Evolutionary conservation across 352 stramenopile species (phyloP).

Genomic region (Phytophthora pluvialis): DNA sequence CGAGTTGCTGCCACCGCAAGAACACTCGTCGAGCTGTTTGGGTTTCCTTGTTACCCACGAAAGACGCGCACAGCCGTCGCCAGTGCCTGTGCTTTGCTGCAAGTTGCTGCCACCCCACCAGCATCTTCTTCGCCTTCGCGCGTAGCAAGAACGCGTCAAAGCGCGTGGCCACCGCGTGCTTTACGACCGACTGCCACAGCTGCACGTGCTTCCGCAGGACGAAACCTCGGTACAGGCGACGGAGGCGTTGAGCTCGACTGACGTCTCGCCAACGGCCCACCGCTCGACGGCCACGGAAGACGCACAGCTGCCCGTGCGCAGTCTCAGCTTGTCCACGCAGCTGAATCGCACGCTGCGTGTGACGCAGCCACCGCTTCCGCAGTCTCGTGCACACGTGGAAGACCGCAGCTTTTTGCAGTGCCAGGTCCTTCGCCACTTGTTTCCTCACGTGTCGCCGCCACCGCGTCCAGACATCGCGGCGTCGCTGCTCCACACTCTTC

Average conservation of each 20-base stretch:
- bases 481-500: conserved; percentile 6
- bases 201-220: conserved; percentile 46
- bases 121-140: conserved; percentile 33
- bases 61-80: conserved; percentile 29
- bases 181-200: conserved; percentile 39
- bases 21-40: conserved; percentile 23
- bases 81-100: conserved; percentile 31
- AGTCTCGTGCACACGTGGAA: conserved; percentile 32
- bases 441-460: conserved; percentile 29
- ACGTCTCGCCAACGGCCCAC: conserved; percentile 36
- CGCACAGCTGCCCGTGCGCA: conserved; percentile 16
- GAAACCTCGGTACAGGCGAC: conserved; percentile 34
- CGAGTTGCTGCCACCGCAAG: conserved; percentile 29
- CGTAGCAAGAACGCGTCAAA: conserved; percentile 40
- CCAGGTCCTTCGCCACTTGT: conserved; percentile 9
- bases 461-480: conserved; percentile 24
- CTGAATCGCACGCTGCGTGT: conserved; percentile 10
- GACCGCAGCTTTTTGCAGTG: conserved; percentile 9
- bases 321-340: conserved; percentile 3
- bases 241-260: conserved; percentile 9
- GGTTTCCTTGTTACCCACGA: conserved; percentile 4
- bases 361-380: conserved; percentile 29
- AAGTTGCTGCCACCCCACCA: conserved; percentile 32
- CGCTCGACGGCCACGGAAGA: conserved; percentile 12
- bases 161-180: conserved; percentile 38